Percentiles rank a stretch among this genome's conserved stretches.
Evolutionary conservation across 78 protist genomes (phyloP).

Genomic region (Paratrimastix pyriformis): DNA sequence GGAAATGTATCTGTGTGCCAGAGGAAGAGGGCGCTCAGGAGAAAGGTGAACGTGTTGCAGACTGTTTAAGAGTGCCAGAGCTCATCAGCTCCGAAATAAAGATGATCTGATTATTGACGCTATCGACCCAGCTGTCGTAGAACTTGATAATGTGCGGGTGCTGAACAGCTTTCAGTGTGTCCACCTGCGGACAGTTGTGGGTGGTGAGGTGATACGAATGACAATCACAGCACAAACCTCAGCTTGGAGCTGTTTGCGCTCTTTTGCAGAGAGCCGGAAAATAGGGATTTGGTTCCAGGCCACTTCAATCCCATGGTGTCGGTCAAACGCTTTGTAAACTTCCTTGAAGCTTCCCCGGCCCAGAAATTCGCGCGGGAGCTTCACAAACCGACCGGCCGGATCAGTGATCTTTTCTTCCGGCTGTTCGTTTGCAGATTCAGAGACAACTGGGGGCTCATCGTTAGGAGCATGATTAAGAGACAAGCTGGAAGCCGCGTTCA

Average conservation of each 20-base stretch:
- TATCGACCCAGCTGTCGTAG: constrained; percentile 36
- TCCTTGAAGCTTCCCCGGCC: constrained; percentile 6
- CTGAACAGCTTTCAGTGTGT: constrained; percentile 28
- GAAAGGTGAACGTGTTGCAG: neutral
- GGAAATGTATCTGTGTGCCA: constrained; percentile 6
- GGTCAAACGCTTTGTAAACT: constrained; percentile 49
- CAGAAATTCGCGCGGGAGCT: neutral
- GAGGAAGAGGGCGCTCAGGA: neutral
- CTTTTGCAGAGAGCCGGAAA: neutral
- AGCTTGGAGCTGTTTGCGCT: neutral
- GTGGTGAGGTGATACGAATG: neutral
- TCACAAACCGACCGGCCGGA: no score
- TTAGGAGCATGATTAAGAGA: no score
- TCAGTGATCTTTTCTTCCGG: no score
- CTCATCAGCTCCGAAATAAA: constrained; percentile 82
- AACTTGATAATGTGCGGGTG: constrained; percentile 54
- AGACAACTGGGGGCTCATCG: no score
- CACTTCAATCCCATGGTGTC: constrained; percentile 62
- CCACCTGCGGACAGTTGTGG: constrained; percentile 38
- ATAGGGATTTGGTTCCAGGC: constrained; percentile 74
- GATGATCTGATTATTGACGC: constrained; percentile 4
- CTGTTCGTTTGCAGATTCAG: no score
- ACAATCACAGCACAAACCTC: constrained; percentile 2
- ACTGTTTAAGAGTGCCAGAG: constrained; percentile 66
- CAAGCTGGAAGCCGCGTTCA: no score